These are phyloP conservation scores for Candida chilensis DNA, from an alignment of 805 yeast genomes.

Conservation along the genomic window DNA sequence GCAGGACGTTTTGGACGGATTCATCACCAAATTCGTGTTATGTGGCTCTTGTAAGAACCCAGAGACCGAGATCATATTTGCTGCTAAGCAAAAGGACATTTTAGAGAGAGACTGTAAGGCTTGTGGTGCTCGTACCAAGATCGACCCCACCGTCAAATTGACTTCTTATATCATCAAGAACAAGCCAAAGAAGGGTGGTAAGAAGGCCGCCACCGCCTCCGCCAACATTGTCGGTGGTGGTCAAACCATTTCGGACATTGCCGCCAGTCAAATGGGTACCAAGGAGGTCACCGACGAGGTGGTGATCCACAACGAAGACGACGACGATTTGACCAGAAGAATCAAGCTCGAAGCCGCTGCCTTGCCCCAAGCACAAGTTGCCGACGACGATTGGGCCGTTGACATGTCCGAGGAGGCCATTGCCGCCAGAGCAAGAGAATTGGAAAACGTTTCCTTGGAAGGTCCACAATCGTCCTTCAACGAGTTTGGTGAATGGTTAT, in stretches of 20 bases:
- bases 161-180: slow-evolving; percentile 84
- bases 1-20: slow-evolving; percentile 92
- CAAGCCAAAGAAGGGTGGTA: slow-evolving; percentile 70
- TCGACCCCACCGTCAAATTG: slow-evolving; percentile 82
- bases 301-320: slow-evolving; percentile 35
- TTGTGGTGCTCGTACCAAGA: slow-evolving; percentile 82
- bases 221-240: slow-evolving; percentile 89
- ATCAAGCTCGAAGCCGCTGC: slow-evolving; percentile 80
- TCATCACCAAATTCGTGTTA: slow-evolving; percentile 84
- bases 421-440: slow-evolving; percentile 80
- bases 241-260: slow-evolving; percentile 70
- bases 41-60: slow-evolving; percentile 96
- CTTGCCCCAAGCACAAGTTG: slow-evolving; percentile 54
- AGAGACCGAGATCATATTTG: slow-evolving; percentile 87
- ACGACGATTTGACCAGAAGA: slow-evolving; percentile 67
- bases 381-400: slow-evolving; percentile 95
- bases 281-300: slow-evolving; percentile 13
- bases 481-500: slow-evolving; percentile 86
- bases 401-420: slow-evolving; percentile 97
- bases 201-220: slow-evolving; percentile 80
- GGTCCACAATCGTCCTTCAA: slow-evolving; percentile 43
- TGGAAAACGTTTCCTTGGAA: slow-evolving; percentile 53
- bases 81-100: slow-evolving; percentile 65
- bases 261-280: slow-evolving; percentile 33
- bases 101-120: slow-evolving; percentile 95